phyloP scores from a whole-genome alignment of 2,329 filamentous ascomycete species.

The Fusarium armeniacum region DNA sequence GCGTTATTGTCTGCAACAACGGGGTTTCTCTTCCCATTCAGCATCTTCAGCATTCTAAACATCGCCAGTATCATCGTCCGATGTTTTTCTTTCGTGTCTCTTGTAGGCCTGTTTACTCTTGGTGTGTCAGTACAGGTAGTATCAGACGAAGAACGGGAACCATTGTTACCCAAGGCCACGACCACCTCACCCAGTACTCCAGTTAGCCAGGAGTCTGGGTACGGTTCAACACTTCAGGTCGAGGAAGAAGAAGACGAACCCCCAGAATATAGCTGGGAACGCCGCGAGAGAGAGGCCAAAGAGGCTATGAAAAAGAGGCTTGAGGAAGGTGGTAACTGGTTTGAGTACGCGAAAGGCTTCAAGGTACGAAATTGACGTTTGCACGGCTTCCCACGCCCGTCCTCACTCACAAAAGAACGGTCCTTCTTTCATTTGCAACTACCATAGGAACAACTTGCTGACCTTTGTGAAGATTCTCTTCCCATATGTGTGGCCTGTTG shows the following conservation, averaged over 20 bases:
- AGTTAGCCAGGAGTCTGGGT: slow-evolving; percentile 51
- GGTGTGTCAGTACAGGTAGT: slow-evolving; percentile 42
- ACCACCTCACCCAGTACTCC: slow-evolving; percentile 44
- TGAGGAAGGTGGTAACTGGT: slow-evolving; percentile 82
- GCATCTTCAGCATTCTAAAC: slow-evolving; percentile 46
- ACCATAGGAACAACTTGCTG: neutral
- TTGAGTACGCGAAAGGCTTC: slow-evolving; percentile 82
- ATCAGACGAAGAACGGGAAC: slow-evolving; percentile 70
- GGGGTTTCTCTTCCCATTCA: slow-evolving; percentile 10
- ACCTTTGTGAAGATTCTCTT: slow-evolving; percentile 72
- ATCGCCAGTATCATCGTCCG: slow-evolving; percentile 38
- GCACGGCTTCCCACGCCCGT: neutral
- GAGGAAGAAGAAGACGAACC: slow-evolving; percentile 57
- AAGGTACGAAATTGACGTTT: slow-evolving; percentile 57
- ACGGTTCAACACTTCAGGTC: slow-evolving; percentile 59
- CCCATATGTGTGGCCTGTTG: slow-evolving; percentile 82
- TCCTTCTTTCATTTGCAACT: neutral
- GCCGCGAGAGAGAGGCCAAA: slow-evolving; percentile 65
- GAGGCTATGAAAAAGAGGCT: slow-evolving; percentile 76
- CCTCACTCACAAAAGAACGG: neutral
- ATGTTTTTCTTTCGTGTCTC: slow-evolving; percentile 40
- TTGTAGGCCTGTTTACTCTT: slow-evolving; percentile 35
- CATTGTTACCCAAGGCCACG: slow-evolving; percentile 62
- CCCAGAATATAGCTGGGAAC: slow-evolving; percentile 69
- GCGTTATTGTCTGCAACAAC: slow-evolving; percentile 49